phyloP scores from a whole-genome alignment of 164 flowering plant species.

The Vitis labrusca region DNA sequence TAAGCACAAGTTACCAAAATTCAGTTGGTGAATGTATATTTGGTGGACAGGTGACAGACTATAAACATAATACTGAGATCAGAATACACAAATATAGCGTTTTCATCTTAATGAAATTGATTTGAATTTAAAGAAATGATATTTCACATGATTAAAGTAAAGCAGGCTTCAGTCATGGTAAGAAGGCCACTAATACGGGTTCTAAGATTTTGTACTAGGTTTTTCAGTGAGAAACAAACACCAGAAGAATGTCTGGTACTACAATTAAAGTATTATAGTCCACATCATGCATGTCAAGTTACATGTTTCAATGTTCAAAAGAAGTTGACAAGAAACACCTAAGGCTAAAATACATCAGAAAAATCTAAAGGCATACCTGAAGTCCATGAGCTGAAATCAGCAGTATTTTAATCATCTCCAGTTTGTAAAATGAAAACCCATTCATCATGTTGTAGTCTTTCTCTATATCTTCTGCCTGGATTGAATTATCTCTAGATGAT shows the following conservation, averaged over 20 bases:
- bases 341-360: not conserved
- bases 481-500: constrained; percentile 39
- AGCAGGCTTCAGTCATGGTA: not conserved
- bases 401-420: constrained; percentile 80
- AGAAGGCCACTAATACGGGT: not conserved
- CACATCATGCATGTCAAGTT: not conserved
- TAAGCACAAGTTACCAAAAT: too few species aligned
- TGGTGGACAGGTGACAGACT: too few species aligned
- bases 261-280: not conserved
- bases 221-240: not conserved
- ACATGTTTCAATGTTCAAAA: not conserved
- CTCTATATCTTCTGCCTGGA: constrained; percentile 43
- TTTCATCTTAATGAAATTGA: too few species aligned
- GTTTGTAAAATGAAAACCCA: constrained; percentile 74
- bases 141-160: too few species aligned
- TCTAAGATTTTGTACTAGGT: not conserved
- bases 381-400: constrained; percentile 65
- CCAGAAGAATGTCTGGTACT: not conserved
- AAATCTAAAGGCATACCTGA: constrained; percentile 41
- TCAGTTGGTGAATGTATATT: too few species aligned
- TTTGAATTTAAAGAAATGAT: too few species aligned
- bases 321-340: not conserved
- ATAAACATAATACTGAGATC: too few species aligned
- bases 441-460: constrained; percentile 37
- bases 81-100: too few species aligned